These are phyloP conservation scores for Pelargonium myrrhifolium DNA, from an alignment of 441 rosid genomes.

Conservation along the genomic window DNA sequence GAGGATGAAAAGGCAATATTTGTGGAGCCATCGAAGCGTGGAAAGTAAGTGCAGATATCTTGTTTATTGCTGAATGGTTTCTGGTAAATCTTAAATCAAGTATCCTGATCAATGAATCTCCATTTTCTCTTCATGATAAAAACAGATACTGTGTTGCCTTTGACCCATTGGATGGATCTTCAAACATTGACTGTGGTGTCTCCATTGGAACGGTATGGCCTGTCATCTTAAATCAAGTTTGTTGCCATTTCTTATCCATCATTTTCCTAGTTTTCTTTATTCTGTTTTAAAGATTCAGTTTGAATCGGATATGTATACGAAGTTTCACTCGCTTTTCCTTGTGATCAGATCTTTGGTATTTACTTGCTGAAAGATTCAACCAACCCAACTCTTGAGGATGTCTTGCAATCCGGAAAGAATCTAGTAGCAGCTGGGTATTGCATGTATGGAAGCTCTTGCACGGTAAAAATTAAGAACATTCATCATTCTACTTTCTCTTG, in stretches of 20 bases:
- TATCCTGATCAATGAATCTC: too few relatives aligned
- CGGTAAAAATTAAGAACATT: constrained; percentile 36
- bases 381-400: constrained; percentile 71
- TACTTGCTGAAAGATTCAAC: constrained; percentile 51
- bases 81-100: not conserved
- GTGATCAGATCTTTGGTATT: constrained; percentile 84
- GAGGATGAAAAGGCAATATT: constrained; percentile 93
- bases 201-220: constrained; percentile 85
- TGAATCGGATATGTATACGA: not conserved
- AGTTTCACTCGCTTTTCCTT: constrained; percentile 16
- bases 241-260: not conserved
- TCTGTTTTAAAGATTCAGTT: not conserved
- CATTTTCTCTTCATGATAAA: too few relatives aligned
- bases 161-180: constrained; percentile 97
- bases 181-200: constrained; percentile 96
- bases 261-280: not conserved
- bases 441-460: constrained; percentile 99
- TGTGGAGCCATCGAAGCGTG: constrained; percentile 68
- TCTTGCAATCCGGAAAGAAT: constrained; percentile 76
- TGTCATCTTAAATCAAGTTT: constrained; percentile 6
- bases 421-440: constrained; percentile 97
- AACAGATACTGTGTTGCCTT: constrained; percentile 82
- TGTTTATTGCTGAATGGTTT: constrained; percentile 10
- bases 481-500: not conserved
- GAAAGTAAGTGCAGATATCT: constrained; percentile 39